A percentile compares a stretch with the other conserved stretches of the same genome.
These are phyloP conservation scores for Hermanozyma aechmeae DNA, from an alignment of 805 yeast species.

Conservation along the genomic window DNA sequence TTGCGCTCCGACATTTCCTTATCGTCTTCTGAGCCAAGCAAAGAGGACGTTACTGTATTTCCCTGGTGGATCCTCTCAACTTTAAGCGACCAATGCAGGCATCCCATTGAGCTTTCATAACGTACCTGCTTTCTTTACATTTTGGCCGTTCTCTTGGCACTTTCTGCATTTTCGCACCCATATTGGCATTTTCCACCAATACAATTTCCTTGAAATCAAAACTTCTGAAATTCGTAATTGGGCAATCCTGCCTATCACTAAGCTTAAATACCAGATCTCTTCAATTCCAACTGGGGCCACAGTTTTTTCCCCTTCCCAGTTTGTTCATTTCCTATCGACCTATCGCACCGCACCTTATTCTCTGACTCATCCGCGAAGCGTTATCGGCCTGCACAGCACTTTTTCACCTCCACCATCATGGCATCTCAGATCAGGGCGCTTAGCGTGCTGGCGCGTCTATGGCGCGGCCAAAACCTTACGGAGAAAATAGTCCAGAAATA, in stretches of 20 bases:
- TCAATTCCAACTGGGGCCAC: background rate
- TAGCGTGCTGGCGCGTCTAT: conserved; percentile 9
- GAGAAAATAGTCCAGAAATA: conserved; percentile 93
- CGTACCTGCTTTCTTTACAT: no score
- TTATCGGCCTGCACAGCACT: conserved; percentile 6
- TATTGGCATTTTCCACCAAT: no score
- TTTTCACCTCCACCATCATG: conserved; percentile 3
- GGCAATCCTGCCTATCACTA: background rate
- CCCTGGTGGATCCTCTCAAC: no score
- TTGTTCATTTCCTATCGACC: conserved; percentile 2
- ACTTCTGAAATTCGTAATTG: background rate
- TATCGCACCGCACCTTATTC: conserved; percentile 8
- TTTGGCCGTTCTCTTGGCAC: no score
- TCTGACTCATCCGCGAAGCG: conserved; percentile 12
- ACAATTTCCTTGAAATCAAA: no score
- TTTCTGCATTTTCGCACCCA: no score
- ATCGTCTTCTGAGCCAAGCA: no score
- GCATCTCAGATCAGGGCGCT: conserved; percentile 4
- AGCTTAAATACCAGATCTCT: background rate
- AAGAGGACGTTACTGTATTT: no score
- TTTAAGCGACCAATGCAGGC: no score
- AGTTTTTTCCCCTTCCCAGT: background rate
- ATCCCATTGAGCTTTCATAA: no score
- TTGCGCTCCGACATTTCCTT: no score
- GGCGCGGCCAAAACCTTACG: conserved; percentile 71